These are phyloP conservation scores for Geosmithia morbida DNA, from an alignment of 2,329 filamentous ascomycete genomes.

Conservation along the genomic window DNA sequence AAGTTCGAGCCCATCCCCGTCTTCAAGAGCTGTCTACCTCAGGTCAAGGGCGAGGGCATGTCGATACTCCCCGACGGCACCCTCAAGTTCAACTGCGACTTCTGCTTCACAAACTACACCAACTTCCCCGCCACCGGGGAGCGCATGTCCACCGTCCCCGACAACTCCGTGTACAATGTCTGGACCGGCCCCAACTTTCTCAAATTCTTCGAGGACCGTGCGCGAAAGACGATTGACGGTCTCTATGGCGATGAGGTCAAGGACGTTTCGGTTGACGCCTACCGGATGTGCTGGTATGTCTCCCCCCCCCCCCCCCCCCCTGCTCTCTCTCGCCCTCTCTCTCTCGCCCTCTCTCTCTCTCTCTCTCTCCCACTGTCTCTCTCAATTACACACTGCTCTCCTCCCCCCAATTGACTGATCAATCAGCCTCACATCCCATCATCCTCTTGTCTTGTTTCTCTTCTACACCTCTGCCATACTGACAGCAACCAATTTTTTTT, in stretches of 20 bases:
- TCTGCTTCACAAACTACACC: conserved; percentile 40
- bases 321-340: not conserved
- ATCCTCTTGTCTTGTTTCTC: too few relatives aligned
- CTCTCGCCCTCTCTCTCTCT: not conserved
- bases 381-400: too few relatives aligned
- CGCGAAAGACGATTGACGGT: conserved; percentile 20
- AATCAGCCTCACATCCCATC: too few relatives aligned
- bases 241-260: conserved; percentile 25
- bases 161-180: conserved; percentile 23
- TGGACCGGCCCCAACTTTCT: conserved; percentile 23
- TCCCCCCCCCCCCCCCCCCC: not conserved
- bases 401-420: too few relatives aligned
- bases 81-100: conserved; percentile 48
- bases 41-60: conserved; percentile 28
- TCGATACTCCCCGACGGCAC: conserved; percentile 29
- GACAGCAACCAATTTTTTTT: too few relatives aligned
- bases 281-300: conserved; percentile 40
- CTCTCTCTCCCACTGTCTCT: too few relatives aligned
- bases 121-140: conserved; percentile 29
- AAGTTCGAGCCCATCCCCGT: conserved; percentile 37
- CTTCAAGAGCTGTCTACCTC: conserved; percentile 27
- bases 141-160: conserved; percentile 35
- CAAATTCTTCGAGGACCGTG: conserved; percentile 27
- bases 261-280: conserved; percentile 22
- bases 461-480: too few relatives aligned